Base-by-base conservation (phyloP, 768 basidiomycete species). In the Strobilomyces echinocephalus region DNA sequence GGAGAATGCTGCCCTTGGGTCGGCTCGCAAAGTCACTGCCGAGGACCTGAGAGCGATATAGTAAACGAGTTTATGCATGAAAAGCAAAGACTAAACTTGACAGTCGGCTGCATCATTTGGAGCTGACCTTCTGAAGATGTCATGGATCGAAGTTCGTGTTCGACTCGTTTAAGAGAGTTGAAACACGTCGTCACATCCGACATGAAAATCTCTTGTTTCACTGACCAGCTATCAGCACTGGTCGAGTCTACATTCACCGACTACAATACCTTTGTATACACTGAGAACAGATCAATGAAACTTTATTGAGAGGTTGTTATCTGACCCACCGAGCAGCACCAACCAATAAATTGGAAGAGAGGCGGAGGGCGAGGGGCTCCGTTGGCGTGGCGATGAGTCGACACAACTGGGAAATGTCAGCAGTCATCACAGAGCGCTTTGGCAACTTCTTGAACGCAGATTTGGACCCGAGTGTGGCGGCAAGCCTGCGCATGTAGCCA, bases 311-410 rank as follows among this genome's bases (percentile, higher is more conserved):
- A n/a, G 9, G 36, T 34, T 20, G 30, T 38, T 41, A 28, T 43
- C 8, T 39, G 4, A 61, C 81, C 54, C 68, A 92, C 92, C 92
- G 82, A 20, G 87, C 89, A 34, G 87, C 93, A 4, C 93, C 93
- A 55, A 95, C 85, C 78, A 95, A 84, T 40, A 95, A 72, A 64
- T 91, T 92, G 54, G 91, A 91, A 10, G 92, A 93, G 50, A 95
- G 73, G 58, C 93, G 78, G 52, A 95, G 72, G 2, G 93, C 92
- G 33, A 95, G 76, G 36, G 93, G 93, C 60, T 95, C 93, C 21
- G 76, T 69, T n/a, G 93, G 93, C 60, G 87, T 78, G 26, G 83
- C 79, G 49, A 95, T 93, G 36, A 92, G 77, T 35, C 76, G 79
- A 67, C 93, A 95, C 63, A 95, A 70, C 67, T 88, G 80, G 33